Conservation (phyloP, 1,284 basidiomycete species). For the Cryptococcus floricola region DNA sequence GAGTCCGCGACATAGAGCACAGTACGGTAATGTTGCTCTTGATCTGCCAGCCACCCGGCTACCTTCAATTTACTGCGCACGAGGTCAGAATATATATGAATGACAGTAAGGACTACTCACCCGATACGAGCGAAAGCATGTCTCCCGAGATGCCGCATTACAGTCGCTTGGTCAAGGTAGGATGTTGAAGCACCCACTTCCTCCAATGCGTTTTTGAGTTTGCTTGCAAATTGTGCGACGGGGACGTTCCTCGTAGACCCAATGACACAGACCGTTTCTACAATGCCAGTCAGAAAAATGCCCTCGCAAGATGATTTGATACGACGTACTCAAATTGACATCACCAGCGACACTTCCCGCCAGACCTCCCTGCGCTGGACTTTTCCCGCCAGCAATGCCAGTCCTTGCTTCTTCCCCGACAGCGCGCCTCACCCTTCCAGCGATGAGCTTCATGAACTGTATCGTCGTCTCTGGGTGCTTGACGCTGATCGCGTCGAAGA, state of each 20-base stretch:
- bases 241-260: slow-evolving; percentile 70
- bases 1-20: slow-evolving; percentile 94
- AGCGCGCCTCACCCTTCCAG: slow-evolving; percentile 81
- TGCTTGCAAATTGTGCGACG: slow-evolving; percentile 78
- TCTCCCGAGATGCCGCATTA: slow-evolving; percentile 80
- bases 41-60: slow-evolving; percentile 88
- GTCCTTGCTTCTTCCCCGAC: slow-evolving; percentile 54
- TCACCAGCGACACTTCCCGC: slow-evolving; percentile 2
- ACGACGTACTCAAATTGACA: slow-evolving; percentile 90
- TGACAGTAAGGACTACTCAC: slow-evolving; percentile 7
- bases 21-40: slow-evolving; percentile 84
- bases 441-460: slow-evolving; percentile 92
- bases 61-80: slow-evolving; percentile 72
- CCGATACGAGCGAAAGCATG: slow-evolving; percentile 90
- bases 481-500: slow-evolving; percentile 94
- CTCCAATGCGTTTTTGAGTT: slow-evolving; percentile 80
- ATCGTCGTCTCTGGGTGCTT: slow-evolving; percentile 92
- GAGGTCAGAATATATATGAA: neutral
- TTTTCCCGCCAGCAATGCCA: slow-evolving; percentile 34
- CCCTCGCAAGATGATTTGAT: slow-evolving; percentile 45
- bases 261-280: slow-evolving; percentile 48
- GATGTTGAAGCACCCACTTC: slow-evolving; percentile 82
- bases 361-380: no score
- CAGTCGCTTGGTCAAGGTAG: slow-evolving; percentile 85
- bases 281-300: neutral